Evolutionary conservation across 768 basidiomycete genomes (phyloP).

Genomic region (Phaeotremella fagi): DNA sequence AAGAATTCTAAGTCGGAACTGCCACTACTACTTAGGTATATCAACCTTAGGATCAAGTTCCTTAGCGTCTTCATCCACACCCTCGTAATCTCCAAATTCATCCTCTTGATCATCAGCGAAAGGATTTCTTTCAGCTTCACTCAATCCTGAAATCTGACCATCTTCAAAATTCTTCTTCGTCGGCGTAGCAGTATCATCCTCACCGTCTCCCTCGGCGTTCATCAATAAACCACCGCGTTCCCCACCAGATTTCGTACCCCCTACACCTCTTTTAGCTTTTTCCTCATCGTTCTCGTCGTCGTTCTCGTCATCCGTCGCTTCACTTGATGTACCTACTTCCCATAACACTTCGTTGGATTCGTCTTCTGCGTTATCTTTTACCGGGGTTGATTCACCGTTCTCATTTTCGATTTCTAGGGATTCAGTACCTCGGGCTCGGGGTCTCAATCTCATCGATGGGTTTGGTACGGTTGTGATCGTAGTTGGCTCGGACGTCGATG

Average conservation of each 20-base stretch:
- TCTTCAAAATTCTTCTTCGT: not conserved
- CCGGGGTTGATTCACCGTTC: not conserved
- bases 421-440: conserved; percentile 10
- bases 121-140: conserved; percentile 8
- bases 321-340: conserved; percentile 24
- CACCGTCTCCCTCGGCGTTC: conserved; percentile 14
- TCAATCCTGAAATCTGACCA: not conserved
- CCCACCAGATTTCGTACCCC: conserved; percentile 1
- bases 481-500: conserved; percentile 36
- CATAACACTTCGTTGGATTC: conserved; percentile 11
- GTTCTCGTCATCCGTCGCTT: conserved; percentile 15
- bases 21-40: not conserved
- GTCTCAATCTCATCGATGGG: conserved; percentile 21
- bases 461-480: conserved; percentile 24
- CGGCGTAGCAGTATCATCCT: not conserved
- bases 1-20: too few species aligned
- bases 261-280: conserved; percentile 5
- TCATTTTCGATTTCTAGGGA: conserved; percentile 11
- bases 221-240: conserved; percentile 17
- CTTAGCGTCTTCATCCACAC: conserved; percentile 5
- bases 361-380: conserved; percentile 4
- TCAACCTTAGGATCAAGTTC: not conserved
- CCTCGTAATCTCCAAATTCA: conserved; percentile 43
- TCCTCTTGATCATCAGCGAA: conserved; percentile 24
- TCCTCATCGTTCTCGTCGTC: conserved; percentile 5